Conservation (phyloP, 345 rosid species). For the Murraya koenigii region DNA sequence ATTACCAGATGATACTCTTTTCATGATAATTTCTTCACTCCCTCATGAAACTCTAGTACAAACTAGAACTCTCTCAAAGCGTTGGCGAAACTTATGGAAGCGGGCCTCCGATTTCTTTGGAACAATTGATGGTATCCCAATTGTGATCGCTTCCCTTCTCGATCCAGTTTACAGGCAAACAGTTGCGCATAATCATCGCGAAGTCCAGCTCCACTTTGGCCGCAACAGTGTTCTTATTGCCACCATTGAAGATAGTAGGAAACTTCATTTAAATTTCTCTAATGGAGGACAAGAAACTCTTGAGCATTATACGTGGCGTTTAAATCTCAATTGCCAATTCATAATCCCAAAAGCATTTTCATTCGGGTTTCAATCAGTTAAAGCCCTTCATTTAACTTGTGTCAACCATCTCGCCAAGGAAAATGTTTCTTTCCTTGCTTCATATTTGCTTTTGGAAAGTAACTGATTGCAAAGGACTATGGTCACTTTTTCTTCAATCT, state of each 20-base stretch:
- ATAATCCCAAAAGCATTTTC: not conserved
- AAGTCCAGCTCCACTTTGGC: not conserved
- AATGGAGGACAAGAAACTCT: not conserved
- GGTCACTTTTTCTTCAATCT: not conserved
- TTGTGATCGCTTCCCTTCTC: too few species aligned
- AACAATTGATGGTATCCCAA: too few species aligned
- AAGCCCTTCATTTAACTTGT: not conserved
- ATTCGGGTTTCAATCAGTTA: not conserved
- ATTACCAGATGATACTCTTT: not conserved
- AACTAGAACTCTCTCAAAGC: too few species aligned
- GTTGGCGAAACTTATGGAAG: too few species aligned
- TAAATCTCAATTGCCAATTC: not conserved
- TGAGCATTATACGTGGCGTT: not conserved
- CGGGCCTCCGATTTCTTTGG: too few species aligned
- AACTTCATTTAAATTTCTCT: not conserved
- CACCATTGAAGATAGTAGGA: not conserved
- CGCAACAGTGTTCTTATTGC: not conserved
- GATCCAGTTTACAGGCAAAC: not conserved
- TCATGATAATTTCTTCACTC: not conserved
- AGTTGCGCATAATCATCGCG: not conserved
- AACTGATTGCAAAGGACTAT: not conserved
- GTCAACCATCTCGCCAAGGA: not conserved
- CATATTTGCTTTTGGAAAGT: not conserved
- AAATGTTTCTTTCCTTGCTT: not conserved
- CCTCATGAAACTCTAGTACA: not conserved